Evolutionary conservation across 1,284 basidiomycete genomes (phyloP).

Genomic region (Cutaneotrichosporon cyanovorans): DNA sequence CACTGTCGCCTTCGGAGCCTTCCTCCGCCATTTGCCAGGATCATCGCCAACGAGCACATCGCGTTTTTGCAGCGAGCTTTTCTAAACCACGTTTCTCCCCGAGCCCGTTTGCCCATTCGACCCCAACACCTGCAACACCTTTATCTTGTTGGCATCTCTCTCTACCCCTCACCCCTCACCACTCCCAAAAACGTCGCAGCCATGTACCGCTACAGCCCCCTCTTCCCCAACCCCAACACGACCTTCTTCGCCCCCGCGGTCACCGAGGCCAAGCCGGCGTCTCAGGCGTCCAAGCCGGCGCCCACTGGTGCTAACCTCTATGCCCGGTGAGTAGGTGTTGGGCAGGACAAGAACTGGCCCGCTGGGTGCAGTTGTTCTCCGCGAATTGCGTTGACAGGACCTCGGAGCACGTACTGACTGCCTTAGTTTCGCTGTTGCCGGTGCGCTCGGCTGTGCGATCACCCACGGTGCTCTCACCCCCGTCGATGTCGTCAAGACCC

Average conservation of each 20-base stretch:
- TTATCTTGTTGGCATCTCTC: not conserved
- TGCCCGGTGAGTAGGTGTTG: slow-evolving; percentile 38
- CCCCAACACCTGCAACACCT: too few species aligned
- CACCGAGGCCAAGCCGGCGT: slow-evolving; percentile 39
- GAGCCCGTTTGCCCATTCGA: too few species aligned
- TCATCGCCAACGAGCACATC: too few species aligned
- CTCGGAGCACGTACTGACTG: slow-evolving; percentile 1
- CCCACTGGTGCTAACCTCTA: slow-evolving; percentile 49
- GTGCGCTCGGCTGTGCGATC: slow-evolving; percentile 83
- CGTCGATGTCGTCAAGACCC: slow-evolving; percentile 92
- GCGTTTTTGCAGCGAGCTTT: too few species aligned
- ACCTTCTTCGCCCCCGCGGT: slow-evolving; percentile 46
- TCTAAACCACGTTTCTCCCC: too few species aligned
- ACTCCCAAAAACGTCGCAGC: slow-evolving; percentile 4
- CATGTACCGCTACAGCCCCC: slow-evolving; percentile 13
- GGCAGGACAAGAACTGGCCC: not conserved
- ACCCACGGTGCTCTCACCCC: slow-evolving; percentile 91
- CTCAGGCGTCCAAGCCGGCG: slow-evolving; percentile 37
- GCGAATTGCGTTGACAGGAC: not conserved
- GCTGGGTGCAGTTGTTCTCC: not conserved
- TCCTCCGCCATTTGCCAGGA: too few species aligned
- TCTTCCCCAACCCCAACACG: slow-evolving; percentile 34
- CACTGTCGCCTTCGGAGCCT: too few species aligned
- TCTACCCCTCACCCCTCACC: not conserved
- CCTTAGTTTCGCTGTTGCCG: slow-evolving; percentile 60